Conservation (phyloP, 108 stramenopile species). For the Skeletonema potamos region DNA sequence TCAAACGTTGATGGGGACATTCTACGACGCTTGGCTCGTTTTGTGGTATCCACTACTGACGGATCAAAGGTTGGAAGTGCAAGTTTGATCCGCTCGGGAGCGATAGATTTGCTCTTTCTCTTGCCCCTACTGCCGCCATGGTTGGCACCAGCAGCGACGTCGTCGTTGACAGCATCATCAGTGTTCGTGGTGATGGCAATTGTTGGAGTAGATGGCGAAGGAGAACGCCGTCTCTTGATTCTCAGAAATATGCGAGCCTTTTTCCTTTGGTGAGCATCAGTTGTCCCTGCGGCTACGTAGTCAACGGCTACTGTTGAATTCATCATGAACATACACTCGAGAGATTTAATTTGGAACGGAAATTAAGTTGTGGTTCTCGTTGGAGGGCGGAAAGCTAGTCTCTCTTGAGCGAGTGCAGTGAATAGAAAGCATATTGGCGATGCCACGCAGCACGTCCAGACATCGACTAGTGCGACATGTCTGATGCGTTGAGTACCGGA, state of each 20-base stretch:
- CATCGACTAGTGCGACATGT: no score
- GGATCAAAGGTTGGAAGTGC: not conserved
- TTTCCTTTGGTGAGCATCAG: not conserved
- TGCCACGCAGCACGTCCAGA: no score
- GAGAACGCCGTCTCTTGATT: slow-evolving; percentile 3
- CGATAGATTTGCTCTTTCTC: not conserved
- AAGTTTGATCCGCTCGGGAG: slow-evolving; percentile 3
- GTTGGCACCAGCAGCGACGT: not conserved
- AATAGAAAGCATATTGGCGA: no score
- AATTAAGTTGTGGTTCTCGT: no score
- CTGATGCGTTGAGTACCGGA: no score
- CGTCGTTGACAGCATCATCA: not conserved
- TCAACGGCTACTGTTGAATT: not conserved
- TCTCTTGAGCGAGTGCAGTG: no score
- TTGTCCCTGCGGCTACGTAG: not conserved
- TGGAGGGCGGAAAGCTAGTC: no score
- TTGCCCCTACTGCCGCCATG: not conserved
- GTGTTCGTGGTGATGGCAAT: not conserved
- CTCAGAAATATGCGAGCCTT: not conserved
- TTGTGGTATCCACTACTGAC: not conserved
- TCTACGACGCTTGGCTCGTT: not conserved
- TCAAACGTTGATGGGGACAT: not conserved
- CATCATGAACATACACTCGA: no score
- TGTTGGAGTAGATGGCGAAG: not conserved
- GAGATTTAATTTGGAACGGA: no score